These are phyloP conservation scores for Magnusiomyces tetraspermus DNA, from an alignment of 1,139 yeast species.

Conservation along the genomic window DNA sequence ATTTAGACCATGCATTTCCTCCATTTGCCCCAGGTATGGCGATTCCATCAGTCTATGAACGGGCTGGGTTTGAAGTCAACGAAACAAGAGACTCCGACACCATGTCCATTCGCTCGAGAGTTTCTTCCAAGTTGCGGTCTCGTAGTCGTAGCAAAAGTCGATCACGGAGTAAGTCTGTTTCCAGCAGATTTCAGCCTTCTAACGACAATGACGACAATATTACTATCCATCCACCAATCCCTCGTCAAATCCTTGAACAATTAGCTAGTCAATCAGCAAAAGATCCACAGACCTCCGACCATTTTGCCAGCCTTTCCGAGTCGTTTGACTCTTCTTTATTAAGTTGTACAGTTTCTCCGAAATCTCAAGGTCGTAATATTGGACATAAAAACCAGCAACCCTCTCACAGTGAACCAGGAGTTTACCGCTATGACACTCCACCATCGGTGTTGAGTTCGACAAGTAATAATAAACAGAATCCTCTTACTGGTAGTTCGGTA, in stretches of 20 bases:
- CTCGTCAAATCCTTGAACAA: not conserved
- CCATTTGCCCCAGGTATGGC: constrained; percentile 29
- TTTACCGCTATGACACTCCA: too few species aligned
- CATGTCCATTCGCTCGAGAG: not conserved
- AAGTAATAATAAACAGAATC: not conserved
- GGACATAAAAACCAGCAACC: too few species aligned
- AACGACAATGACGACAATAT: not conserved
- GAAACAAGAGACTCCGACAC: not conserved
- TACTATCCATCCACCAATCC: not conserved
- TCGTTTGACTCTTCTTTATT: too few species aligned
- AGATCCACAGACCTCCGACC: not conserved
- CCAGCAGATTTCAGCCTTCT: not conserved
- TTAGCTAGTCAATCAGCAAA: not conserved
- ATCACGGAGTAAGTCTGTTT: not conserved
- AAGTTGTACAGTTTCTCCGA: too few species aligned
- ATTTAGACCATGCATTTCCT: constrained; percentile 34
- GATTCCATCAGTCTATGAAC: constrained; percentile 32
- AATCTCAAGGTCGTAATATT: too few species aligned
- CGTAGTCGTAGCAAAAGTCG: not conserved
- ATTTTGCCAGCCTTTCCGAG: too few species aligned
- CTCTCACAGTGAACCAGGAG: too few species aligned
- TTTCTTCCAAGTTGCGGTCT: not conserved
- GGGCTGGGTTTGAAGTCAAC: constrained; percentile 36
- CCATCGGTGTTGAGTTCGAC: too few species aligned
- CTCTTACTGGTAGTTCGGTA: not conserved